These are phyloP conservation scores for Cystobasidium ongulense DNA, from an alignment of 768 basidiomycete species.

Conservation along the genomic window DNA sequence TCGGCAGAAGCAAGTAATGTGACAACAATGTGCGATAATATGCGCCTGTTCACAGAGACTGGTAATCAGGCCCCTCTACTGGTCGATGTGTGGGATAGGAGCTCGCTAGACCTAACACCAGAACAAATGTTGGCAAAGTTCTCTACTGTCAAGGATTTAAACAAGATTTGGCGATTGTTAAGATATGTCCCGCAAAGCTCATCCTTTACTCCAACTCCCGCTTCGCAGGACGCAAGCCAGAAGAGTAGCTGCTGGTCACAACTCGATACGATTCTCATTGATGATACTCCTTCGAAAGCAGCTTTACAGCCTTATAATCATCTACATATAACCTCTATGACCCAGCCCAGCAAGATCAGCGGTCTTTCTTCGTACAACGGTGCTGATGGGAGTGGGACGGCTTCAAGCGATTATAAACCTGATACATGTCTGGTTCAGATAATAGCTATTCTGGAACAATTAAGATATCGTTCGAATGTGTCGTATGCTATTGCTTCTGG, in stretches of 20 bases:
- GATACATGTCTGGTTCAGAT: slow-evolving; percentile 1
- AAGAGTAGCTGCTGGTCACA: slow-evolving; percentile 3
- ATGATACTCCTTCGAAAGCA: slow-evolving; percentile 14
- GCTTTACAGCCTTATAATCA: slow-evolving; percentile 24
- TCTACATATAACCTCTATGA: slow-evolving; percentile 1
- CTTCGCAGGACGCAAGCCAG: not conserved
- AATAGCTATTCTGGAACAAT: not conserved
- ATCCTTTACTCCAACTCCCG: not conserved
- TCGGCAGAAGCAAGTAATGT: slow-evolving; percentile 35
- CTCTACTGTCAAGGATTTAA: slow-evolving; percentile 35
- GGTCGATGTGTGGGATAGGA: slow-evolving; percentile 33
- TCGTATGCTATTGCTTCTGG: not conserved
- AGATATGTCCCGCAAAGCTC: not conserved
- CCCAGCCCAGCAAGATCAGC: not conserved
- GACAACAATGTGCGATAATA: slow-evolving; percentile 30
- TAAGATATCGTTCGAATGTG: not conserved
- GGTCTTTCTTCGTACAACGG: not conserved
- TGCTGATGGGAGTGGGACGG: not conserved
- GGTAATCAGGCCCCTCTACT: not conserved
- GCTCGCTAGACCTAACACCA: slow-evolving; percentile 33
- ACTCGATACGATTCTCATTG: slow-evolving; percentile 22
- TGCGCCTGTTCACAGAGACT: slow-evolving; percentile 27
- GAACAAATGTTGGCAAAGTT: slow-evolving; percentile 22
- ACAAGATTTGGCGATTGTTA: slow-evolving; percentile 31
- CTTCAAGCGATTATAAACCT: not conserved